Evolutionary conservation across 495 filamentous ascomycete species (phyloP).

Genomic region (Neurospora sp.): DNA sequence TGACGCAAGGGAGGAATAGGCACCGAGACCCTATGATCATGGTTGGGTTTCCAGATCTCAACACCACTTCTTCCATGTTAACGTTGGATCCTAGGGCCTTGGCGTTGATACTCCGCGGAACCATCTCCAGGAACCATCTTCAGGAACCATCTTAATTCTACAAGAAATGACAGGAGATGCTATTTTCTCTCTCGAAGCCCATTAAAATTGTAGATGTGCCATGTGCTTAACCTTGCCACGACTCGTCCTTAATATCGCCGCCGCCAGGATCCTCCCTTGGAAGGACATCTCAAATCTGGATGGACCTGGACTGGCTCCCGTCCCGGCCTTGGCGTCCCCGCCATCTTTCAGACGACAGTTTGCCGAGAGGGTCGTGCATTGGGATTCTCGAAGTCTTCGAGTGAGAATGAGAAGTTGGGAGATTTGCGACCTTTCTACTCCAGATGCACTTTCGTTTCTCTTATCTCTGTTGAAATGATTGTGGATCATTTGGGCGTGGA

Average conservation of each 20-base stretch:
- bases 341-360: neutral
- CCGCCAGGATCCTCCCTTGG: neutral
- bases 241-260: neutral
- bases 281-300: neutral
- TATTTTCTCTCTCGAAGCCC: neutral
- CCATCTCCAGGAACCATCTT: neutral
- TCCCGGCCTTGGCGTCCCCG: neutral
- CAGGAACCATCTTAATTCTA: neutral
- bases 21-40: neutral
- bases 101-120: neutral
- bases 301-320: neutral
- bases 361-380: neutral
- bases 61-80: neutral
- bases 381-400: neutral
- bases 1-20: neutral
- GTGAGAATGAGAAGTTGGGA: neutral
- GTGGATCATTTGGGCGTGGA: neutral
- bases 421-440: no score
- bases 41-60: neutral
- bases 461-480: neutral
- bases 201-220: neutral
- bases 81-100: neutral
- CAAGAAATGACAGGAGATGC: neutral
- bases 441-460: neutral
- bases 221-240: neutral